Base-by-base conservation (phyloP, 2,329 filamentous ascomycete genomes). In the Colletotrichum sp. region DNA sequence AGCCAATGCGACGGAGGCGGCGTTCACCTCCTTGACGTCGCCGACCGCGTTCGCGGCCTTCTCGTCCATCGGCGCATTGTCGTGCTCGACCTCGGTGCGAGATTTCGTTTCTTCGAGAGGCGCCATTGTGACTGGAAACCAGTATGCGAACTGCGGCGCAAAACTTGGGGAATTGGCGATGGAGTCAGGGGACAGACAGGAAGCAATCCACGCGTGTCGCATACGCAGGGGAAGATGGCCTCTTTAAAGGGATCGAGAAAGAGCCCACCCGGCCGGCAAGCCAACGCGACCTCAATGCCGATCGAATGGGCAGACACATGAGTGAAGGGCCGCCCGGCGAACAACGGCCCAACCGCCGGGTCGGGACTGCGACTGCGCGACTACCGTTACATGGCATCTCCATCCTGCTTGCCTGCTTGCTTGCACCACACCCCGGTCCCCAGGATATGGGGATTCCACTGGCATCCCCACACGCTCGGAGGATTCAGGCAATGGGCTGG, bases 1-100 rank as follows among this genome's bases (percentile, higher is more conserved):
- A 18, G 80, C 81, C 12, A 85, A 79, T 16, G 83, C 84, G 21
- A 83, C 81, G 39, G 84, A 86, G 21, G 84, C 83, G 26, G 85
- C 80, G 66, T 83, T 82, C 36, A 86, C 80, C 71, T 86, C 79
- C 57, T 77, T 82, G 21, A 82, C 81, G 62, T 80, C 76, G 16
- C 80, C 81, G 21, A 71, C 76, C 16, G 72, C 77, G 6, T 39
- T 24, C 34, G 44, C 44, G 13, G 64, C 64, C 64, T 76, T 76
- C 32, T 76, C 74, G 49, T 74, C 64, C 18, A 69, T 52, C 4
- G 74, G 74, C 32, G 70, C 24, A 57, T 64, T 69, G 64, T 76
- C 74, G 36, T 76, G 74, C 36, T 76, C 74, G 70, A 76, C 70
- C 28, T 73, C 74, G 44, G 70, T 21, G 34, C 49, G 34, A 28